Percentiles rank a stretch among this genome's conserved stretches.
phyloP scores from a whole-genome alignment of 1,139 yeast genomes.

The Entelexis paramagnoliae region DNA sequence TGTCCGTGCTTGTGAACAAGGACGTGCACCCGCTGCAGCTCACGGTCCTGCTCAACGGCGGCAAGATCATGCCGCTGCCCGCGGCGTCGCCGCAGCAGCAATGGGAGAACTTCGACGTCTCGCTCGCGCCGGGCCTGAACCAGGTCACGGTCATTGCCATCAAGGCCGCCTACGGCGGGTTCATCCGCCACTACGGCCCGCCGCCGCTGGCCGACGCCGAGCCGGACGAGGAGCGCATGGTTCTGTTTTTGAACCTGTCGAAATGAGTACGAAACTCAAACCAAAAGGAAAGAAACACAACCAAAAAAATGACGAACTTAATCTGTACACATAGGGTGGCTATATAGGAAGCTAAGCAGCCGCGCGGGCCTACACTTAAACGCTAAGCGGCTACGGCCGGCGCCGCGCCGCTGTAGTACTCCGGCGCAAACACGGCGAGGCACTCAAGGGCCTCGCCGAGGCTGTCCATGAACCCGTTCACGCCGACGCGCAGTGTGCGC shows the following conservation, averaged over 20 bases:
- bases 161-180: constrained; percentile 22
- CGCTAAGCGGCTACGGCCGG: too few species aligned
- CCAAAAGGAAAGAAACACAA: too few species aligned
- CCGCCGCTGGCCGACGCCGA: constrained; percentile 26
- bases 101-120: constrained; percentile 22
- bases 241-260: constrained; percentile 24
- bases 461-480: constrained; percentile 55
- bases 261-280: constrained; percentile 8
- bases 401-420: constrained; percentile 2
- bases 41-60: constrained; percentile 25
- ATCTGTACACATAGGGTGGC: too few species aligned
- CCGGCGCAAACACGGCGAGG: constrained; percentile 15
- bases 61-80: constrained; percentile 20
- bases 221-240: constrained; percentile 25
- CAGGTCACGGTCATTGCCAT: constrained; percentile 25
- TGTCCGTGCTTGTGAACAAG: constrained; percentile 28
- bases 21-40: constrained; percentile 24
- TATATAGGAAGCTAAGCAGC: too few species aligned
- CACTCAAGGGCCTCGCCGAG: constrained; percentile 50
- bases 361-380: too few species aligned
- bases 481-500: constrained; percentile 59
- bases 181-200: constrained; percentile 24
- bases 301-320: too few species aligned
- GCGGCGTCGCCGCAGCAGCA: neutral
- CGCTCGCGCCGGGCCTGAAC: constrained; percentile 25